These are phyloP conservation scores for Hypsizygus marmoreus DNA, from an alignment of 768 basidiomycete genomes.

Conservation along the genomic window DNA sequence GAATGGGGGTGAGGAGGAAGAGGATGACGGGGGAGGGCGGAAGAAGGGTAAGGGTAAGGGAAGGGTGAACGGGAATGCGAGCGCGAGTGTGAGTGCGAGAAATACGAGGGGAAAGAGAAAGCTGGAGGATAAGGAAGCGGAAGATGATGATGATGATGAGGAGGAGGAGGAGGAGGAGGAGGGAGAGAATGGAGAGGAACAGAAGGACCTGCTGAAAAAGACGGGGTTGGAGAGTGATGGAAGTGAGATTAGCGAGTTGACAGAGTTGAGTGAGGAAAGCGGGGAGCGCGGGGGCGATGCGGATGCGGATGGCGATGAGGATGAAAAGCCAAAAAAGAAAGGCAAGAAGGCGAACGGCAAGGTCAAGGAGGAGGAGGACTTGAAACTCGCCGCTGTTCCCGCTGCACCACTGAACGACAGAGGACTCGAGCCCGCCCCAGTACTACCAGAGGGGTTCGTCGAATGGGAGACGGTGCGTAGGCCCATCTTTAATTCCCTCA, in stretches of 20 bases:
- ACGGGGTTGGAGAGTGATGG: constrained; percentile 65
- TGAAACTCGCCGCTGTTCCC: constrained; percentile 1
- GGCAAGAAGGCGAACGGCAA: too few species aligned
- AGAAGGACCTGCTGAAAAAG: constrained; percentile 27
- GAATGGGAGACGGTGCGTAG: constrained; percentile 89
- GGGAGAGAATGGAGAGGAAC: constrained; percentile 13
- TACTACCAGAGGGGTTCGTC: constrained; percentile 54
- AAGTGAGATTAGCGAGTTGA: constrained; percentile 71
- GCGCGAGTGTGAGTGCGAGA: too few species aligned
- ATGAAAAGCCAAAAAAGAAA: constrained; percentile 10
- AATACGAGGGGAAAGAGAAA: constrained; percentile 10
- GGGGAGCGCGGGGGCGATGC: constrained; percentile 7
- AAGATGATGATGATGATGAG: constrained; percentile 19
- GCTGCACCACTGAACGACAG: constrained; percentile 8
- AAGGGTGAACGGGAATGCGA: constrained; percentile 9
- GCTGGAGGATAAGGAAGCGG: constrained; percentile 25
- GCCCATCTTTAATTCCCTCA: not conserved
- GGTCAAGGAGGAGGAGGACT: constrained; percentile 17
- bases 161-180: constrained; percentile 13
- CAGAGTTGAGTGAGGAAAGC: constrained; percentile 64
- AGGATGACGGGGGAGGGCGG: constrained; percentile 9
- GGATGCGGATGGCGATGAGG: constrained; percentile 12
- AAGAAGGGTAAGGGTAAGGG: constrained; percentile 10
- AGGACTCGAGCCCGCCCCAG: constrained; percentile 23
- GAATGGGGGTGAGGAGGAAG: constrained; percentile 17